Evolutionary conservation across 345 rosid genomes (phyloP), one percentile per base, ranked within the genome.

Genomic region (Acer negundo): DNA sequence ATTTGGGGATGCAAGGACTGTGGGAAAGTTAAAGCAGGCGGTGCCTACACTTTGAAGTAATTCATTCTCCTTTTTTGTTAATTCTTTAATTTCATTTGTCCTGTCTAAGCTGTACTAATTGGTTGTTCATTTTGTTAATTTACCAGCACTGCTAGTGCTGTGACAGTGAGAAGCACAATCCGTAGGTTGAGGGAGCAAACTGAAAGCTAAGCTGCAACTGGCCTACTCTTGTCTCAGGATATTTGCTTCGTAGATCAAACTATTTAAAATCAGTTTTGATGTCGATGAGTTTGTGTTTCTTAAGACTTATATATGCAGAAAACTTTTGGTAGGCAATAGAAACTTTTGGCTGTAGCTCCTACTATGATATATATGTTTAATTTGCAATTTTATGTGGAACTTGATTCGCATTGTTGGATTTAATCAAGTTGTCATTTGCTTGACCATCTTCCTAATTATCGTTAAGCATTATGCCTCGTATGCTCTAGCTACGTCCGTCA

Each of bases 1-100:
- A 91, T 95, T 8, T 95, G 99, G 99, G 92, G 95, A 13, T 95
- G 99, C 94, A 95, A 94, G 82, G 98, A 94, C 64, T 95, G 98
- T 26, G 98, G 99, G 42, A 93, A 94, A 85, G 94, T 95, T 67
- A 95, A 92, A 82, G 98, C 98, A 0, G 97, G 98, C 38, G 98
- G 98, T 56, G 98, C 98, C 26, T 95, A 95, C 86, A 95, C 98
- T 22, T 79, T 95, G 90, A 95, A 95, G 97, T 94, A 83, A 85
- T 31, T 26, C 22, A 11, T 38, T 47, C 7, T 1, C 23, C 16
- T n/a, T 10, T 58, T 58, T 68, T 10, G 0, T 17, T 7, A 10
- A 62, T 19, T 47, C 9, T 7, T 28, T 58, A 10, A 19, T n/a
- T 51, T 26, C 51, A 26, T 62, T 9, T 17, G 19, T 59, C 42